These are phyloP conservation scores for Blastobotrys capitulatus DNA, from an alignment of 1,139 yeast genomes.

Conservation along the genomic window DNA sequence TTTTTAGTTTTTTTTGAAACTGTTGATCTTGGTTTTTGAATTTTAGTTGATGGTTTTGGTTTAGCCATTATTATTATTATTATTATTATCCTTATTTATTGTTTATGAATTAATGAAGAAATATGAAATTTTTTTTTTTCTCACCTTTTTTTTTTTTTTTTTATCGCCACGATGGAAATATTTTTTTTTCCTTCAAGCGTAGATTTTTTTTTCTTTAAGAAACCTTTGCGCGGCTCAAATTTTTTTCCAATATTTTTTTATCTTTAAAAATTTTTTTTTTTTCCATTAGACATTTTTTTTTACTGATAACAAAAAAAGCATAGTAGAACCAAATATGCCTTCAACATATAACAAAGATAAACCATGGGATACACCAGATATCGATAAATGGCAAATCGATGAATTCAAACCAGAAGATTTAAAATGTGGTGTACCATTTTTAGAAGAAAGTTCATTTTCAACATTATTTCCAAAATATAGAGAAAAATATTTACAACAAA, in stretches of 20 bases:
- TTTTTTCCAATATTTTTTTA: background rate
- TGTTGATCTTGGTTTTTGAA: conserved; percentile 12
- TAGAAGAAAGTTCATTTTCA: conserved; percentile 93
- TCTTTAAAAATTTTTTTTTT: background rate
- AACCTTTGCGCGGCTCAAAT: conserved; percentile 9
- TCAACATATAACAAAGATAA: conserved; percentile 91
- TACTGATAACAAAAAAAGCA: background rate
- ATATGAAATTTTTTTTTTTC: no score
- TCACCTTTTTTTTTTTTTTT: conserved; percentile 5
- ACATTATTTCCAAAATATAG: conserved; percentile 95
- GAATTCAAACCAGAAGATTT: conserved; percentile 90
- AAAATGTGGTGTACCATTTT: conserved; percentile 75
- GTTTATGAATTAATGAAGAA: no score
- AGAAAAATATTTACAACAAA: conserved; percentile 78
- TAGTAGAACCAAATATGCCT: conserved; percentile 60
- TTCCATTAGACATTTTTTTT: background rate
- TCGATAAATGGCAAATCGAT: conserved; percentile 89
- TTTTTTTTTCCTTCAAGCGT: background rate
- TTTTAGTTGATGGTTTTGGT: conserved; percentile 10
- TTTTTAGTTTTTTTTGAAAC: conserved; percentile 9
- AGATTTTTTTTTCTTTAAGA: background rate
- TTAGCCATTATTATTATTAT: background rate
- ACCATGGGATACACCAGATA: conserved; percentile 97
- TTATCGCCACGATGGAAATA: background rate
- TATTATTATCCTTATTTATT: no score